Base-by-base conservation (phyloP, 345 rosid genomes). In the Populus simonii region DNA sequence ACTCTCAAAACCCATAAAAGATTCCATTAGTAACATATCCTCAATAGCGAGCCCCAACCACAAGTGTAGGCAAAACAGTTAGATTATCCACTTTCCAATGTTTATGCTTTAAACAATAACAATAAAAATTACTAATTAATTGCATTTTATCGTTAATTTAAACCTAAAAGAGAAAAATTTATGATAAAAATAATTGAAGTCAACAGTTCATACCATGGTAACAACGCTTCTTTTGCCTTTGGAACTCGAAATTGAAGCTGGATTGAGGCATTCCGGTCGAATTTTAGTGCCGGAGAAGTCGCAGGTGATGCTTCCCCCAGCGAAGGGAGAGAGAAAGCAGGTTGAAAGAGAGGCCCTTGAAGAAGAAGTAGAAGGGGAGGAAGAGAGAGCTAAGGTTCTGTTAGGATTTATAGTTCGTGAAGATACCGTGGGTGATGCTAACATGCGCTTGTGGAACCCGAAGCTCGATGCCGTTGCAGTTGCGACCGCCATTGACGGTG, bases 191-290 rank as follows among this genome's bases (percentile, higher is more conserved):
- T 71, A 76, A 55, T 15, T 27, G 47, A 59, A 55, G 15, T 70
- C 17, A 69, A 63, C 62, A 51, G 51, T 72, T 9, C 59, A 76
- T 86, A 90, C 98, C 94, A 84, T 91, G 66, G 94, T 88, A 68
- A 92, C 85, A 66, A 91, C 93, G 53, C 89, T 87, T 53, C 98
- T 87, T 79, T 81, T 95, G 51, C 91, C 88, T 36, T 85, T 90
- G 8, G 92, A 89, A 23, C 86, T 81, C 62, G 88, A 80, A 31
- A 83, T 51, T 31, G 85, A 80, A n/a, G 85, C 86, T 33, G 90
- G 91, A 47, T 86, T 76, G 80, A 90, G 89, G 53, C 82, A 69
- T 10, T 80, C 81, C 2, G 90, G 73, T 59, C 88, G 91, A 82
- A 89, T 57, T 75, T 87, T 92, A 22, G 68, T 33, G 31, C 97